These are phyloP conservation scores for Aaosphaeria pasadenensis DNA, from an alignment of 2,329 filamentous ascomycete species.

Conservation along the genomic window DNA sequence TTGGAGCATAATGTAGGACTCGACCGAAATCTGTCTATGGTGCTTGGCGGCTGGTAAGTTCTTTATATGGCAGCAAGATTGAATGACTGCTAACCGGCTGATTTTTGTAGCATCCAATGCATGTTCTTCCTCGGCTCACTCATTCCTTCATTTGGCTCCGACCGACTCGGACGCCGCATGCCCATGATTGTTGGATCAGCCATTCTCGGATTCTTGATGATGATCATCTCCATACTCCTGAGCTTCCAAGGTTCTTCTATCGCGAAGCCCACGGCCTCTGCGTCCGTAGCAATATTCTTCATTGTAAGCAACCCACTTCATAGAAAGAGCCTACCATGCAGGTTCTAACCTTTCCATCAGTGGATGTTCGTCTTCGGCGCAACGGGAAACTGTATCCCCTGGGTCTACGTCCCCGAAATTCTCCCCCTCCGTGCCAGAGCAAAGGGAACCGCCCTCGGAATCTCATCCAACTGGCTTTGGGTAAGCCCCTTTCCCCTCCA, in stretches of 20 bases:
- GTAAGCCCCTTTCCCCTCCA: constrained; percentile 48
- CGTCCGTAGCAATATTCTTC: constrained; percentile 42
- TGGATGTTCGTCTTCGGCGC: constrained; percentile 45
- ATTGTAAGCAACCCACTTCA: constrained; percentile 42
- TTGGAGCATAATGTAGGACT: constrained; percentile 48
- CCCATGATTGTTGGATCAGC: constrained; percentile 33
- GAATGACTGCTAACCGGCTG: constrained; percentile 23
- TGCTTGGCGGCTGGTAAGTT: too few species aligned
- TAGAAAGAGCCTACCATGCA: constrained; percentile 37
- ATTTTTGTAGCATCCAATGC: constrained; percentile 44
- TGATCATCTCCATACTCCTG: constrained; percentile 37
- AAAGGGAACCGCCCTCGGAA: constrained; percentile 49
- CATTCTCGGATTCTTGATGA: constrained; percentile 35
- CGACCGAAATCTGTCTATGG: constrained; percentile 36
- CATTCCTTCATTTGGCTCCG: constrained; percentile 40
- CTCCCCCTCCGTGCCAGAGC: constrained; percentile 50
- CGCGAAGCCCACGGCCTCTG: constrained; percentile 40
- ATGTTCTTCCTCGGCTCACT: constrained; percentile 29
- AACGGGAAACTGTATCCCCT: constrained; percentile 44
- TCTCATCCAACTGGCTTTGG: constrained; percentile 52
- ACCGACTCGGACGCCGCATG: constrained; percentile 25
- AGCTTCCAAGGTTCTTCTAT: constrained; percentile 6
- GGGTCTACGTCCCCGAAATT: constrained; percentile 51
- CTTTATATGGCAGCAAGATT: too few species aligned
- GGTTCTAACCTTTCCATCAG: constrained; percentile 43